Conservation (phyloP, 305 asterid genomes). For the Euphrasia arctica region DNA sequence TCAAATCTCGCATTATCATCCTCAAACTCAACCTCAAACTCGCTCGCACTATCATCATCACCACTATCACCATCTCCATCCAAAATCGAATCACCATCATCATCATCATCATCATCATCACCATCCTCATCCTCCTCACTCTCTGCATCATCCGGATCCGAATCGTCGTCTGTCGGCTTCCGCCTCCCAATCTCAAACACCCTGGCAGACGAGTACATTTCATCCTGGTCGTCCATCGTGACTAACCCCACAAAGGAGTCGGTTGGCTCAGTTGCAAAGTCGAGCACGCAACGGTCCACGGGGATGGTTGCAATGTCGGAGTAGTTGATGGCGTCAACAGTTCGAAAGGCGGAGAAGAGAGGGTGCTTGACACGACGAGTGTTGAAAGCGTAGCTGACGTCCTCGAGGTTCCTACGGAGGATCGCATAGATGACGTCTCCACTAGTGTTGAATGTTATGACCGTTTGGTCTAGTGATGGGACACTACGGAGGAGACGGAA, state of each 20-base stretch:
- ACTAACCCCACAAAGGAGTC: constrained; percentile 94
- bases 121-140: constrained; percentile 87
- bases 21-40: constrained; percentile 64
- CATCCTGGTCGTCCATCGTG: constrained; percentile 95
- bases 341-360: constrained; percentile 90
- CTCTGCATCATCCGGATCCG: constrained; percentile 98
- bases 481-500: constrained; percentile 81
- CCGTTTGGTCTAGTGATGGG: constrained; percentile 87
- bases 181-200: constrained; percentile 95
- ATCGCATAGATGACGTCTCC: constrained; percentile 95
- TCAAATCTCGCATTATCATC: constrained; percentile 69
- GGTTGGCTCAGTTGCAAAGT: constrained; percentile 89
- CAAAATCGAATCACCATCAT: constrained; percentile 59
- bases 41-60: constrained; percentile 59
- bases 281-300: constrained; percentile 93
- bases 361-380: constrained; percentile 91
- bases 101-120: constrained; percentile 82
- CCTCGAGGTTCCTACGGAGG: constrained; percentile 94
- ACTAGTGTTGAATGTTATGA: constrained; percentile 78
- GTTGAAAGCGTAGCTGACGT: constrained; percentile 77
- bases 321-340: constrained; percentile 91
- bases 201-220: constrained; percentile 96
- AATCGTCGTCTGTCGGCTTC: constrained; percentile 91
- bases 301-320: constrained; percentile 92
- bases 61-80: constrained; percentile 60